Base-by-base conservation (phyloP, 176 grass and related monocot genomes). In the Aegilops sharonensis region DNA sequence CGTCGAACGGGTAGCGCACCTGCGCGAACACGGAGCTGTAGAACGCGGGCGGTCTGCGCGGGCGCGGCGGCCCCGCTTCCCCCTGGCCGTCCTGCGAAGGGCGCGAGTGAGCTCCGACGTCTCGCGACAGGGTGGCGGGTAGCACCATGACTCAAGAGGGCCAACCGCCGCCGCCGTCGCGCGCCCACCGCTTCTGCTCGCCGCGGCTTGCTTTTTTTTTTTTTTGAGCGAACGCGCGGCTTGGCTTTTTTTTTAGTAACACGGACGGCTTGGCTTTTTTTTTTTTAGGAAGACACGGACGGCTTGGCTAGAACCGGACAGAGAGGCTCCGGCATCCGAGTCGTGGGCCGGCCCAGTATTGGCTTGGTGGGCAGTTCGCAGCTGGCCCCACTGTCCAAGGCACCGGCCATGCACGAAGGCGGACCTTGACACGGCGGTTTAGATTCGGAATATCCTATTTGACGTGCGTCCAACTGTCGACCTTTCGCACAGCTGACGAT, bases 21-120 rank as follows among this genome's bases (percentile, higher is more conserved):
- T 91, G 86, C 70, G 52, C 52, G 86, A 88, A 88, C 52, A 85
- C 90, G 31, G 78, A 64, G 78, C 64, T 88, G 86, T 91, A 91
- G 82, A 88, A 82, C 52, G 72, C 31, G 0, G 77, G 9, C 18
- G 82, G 30, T 23, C 81, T 69, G 62, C 37, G 68, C 39, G 36
- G 29, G 14, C 32, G 69, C 4, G 52, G n/a, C 2, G 72, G 52
- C n/a, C 72, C 63, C 11, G 61, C 29, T 13, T 52, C 81, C 60
- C 13, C 21, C 12, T 25, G 62, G 15, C 11, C 37, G 7, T 64
- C 76, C 35, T 9, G 14, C 56, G 23, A 21, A 54, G 8, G 2
- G 8, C 36, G n/a, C 6, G 4, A 2, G 8, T 18, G 25, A 29
- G 3, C 64, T 5, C 27, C 36, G 78, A 24, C 47, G 14, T 31